Percentiles rank a stretch among this genome's conserved stretches.
These are phyloP conservation scores for Teratosphaeria zuluensis DNA, from an alignment of 2,329 filamentous ascomycete genomes.

Conservation along the genomic window DNA sequence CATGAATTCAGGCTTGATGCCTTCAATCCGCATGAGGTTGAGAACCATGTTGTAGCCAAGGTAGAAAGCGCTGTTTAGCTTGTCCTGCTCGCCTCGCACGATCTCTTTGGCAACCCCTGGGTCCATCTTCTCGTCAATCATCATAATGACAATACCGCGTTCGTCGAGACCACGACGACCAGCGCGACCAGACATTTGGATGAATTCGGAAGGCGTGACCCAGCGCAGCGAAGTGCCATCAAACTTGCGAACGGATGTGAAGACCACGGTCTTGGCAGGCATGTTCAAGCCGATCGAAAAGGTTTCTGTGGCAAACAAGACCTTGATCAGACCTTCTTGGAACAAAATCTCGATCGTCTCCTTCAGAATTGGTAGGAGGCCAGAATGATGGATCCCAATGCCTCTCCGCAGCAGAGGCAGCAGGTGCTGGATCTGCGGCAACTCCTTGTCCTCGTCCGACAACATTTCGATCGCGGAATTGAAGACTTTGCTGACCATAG, in stretches of 20 bases:
- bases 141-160: conserved; percentile 98
- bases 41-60: conserved; percentile 99
- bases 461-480: conserved; percentile 85
- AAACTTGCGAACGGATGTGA: conserved; percentile 91
- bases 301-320: conserved; percentile 93
- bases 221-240: conserved; percentile 74
- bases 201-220: conserved; percentile 89
- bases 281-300: conserved; percentile 99
- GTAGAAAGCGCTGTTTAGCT: conserved; percentile 94
- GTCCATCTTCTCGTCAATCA: conserved; percentile 95
- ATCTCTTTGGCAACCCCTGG: conserved; percentile 89
- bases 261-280: conserved; percentile 99
- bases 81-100: conserved; percentile 92
- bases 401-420: conserved; percentile 80
- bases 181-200: conserved; percentile 97
- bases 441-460: conserved; percentile 77
- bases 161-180: conserved; percentile 96
- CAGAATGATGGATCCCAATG: conserved; percentile 95
- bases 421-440: conserved; percentile 86
- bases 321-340: conserved; percentile 95
- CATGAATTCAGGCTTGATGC: conserved; percentile 98
- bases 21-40: conserved; percentile 92
- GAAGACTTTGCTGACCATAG: conserved; percentile 90
- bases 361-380: conserved; percentile 87
- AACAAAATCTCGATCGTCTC: conserved; percentile 98